phyloP scores from a whole-genome alignment of 805 yeast species.

The Saturnispora sanitii region DNA sequence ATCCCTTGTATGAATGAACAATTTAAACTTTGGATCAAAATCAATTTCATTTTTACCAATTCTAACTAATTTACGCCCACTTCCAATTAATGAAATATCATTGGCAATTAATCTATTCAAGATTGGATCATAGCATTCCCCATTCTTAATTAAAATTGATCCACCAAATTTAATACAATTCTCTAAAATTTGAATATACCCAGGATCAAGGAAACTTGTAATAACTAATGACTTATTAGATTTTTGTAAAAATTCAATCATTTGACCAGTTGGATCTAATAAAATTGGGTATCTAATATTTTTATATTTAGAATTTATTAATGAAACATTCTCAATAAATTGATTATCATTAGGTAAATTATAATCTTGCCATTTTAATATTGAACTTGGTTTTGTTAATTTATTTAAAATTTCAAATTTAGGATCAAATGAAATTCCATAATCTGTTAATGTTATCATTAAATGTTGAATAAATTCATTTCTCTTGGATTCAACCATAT shows the following conservation, averaged over 20 bases:
- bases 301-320: conserved; percentile 26
- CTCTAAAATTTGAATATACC: conserved; percentile 60
- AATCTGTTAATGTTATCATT: conserved; percentile 23
- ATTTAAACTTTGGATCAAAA: conserved; percentile 49
- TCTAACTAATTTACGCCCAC: conserved; percentile 55
- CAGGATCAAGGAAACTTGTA: conserved; percentile 64
- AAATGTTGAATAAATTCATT: conserved; percentile 15
- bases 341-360: conserved; percentile 53
- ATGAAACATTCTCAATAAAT: conserved; percentile 52
- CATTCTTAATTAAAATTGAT: conserved; percentile 59
- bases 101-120: conserved; percentile 50
- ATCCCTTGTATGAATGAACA: conserved; percentile 56
- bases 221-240: conserved; percentile 33
- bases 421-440: conserved; percentile 32
- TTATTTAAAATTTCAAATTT: conserved; percentile 16
- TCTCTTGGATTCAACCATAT: conserved; percentile 30
- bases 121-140: conserved; percentile 72
- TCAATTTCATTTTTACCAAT: conserved; percentile 61
- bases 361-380: conserved; percentile 39
- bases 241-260: conserved; percentile 32
- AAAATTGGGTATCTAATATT: conserved; percentile 44
- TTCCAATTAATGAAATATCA: conserved; percentile 59
- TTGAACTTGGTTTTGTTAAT: conserved; percentile 18
- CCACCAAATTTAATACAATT: conserved; percentile 82
- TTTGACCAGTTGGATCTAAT: conserved; percentile 59